Conservation (phyloP, 495 filamentous ascomycete species). For the Neurospora sp. region DNA sequence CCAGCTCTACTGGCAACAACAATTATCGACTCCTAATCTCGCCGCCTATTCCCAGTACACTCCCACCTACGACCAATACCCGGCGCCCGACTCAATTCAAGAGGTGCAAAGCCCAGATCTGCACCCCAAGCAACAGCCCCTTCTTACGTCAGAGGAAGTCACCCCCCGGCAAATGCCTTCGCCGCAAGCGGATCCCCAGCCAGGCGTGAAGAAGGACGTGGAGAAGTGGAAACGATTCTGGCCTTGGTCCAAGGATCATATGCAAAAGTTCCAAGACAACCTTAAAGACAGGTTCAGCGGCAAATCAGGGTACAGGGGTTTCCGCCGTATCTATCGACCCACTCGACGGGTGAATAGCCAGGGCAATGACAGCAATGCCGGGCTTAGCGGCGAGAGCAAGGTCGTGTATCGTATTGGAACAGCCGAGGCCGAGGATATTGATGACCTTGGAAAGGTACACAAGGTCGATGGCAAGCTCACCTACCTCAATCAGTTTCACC, state of each 20-base stretch:
- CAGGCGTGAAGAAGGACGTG: background rate
- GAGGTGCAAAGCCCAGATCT: background rate
- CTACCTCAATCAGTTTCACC: background rate
- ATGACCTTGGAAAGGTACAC: background rate
- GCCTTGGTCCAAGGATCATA: background rate
- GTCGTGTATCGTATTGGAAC: background rate
- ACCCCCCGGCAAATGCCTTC: background rate
- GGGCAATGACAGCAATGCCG: background rate
- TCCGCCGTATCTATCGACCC: background rate
- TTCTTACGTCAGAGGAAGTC: background rate
- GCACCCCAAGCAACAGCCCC: background rate
- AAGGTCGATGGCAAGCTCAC: background rate
- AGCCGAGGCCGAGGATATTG: background rate
- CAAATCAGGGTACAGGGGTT: background rate
- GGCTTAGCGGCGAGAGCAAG: background rate
- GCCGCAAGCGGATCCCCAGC: background rate
- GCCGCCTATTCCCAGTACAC: background rate
- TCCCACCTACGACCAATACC: background rate
- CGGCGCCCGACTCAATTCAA: background rate
- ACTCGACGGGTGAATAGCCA: background rate
- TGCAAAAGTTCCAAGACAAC: background rate
- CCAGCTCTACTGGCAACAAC: background rate
- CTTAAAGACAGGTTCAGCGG: background rate
- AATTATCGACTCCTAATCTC: background rate
- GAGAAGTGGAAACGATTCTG: background rate